Conservation (phyloP, 2,329 filamentous ascomycete genomes). For the Aschersonia sp. region DNA sequence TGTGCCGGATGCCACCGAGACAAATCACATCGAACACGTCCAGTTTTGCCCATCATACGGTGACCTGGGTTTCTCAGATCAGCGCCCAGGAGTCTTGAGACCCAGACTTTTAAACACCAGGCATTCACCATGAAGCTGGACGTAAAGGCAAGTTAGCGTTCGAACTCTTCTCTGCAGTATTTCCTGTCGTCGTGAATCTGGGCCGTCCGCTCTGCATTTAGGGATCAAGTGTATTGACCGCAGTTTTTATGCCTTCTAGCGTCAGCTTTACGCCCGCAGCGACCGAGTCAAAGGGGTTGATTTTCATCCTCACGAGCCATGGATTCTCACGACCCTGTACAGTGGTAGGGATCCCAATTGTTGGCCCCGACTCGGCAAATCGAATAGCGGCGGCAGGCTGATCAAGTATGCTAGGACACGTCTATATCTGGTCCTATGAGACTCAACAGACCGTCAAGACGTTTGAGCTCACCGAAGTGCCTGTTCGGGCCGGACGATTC, state of each 20-base stretch:
- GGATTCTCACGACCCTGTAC: constrained; percentile 92
- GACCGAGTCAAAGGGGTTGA: constrained; percentile 96
- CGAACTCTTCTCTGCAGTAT: too few species aligned
- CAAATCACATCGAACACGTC: too few species aligned
- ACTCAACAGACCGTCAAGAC: constrained; percentile 96
- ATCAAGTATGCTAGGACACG: constrained; percentile 52
- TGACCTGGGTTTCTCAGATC: too few species aligned
- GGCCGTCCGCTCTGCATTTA: not conserved
- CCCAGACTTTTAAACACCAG: not conserved
- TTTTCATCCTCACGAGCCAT: constrained; percentile 94
- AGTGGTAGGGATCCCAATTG: constrained; percentile 46
- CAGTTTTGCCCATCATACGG: too few species aligned
- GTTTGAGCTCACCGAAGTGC: constrained; percentile 96
- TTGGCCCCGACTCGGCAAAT: not conserved
- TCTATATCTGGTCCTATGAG: constrained; percentile 98
- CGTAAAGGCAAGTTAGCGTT: constrained; percentile 21
- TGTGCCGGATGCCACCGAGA: too few species aligned
- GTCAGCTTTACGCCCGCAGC: constrained; percentile 54
- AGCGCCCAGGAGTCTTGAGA: not conserved
- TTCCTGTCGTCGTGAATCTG: too few species aligned
- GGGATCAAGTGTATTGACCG: not conserved
- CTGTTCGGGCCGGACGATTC: constrained; percentile 91
- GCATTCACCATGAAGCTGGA: constrained; percentile 24
- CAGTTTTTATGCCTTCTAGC: constrained; percentile 11
- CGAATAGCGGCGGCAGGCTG: not conserved